Base-by-base conservation (phyloP, 2,329 filamentous ascomycete genomes). In the Stemphylium vesicarium region DNA sequence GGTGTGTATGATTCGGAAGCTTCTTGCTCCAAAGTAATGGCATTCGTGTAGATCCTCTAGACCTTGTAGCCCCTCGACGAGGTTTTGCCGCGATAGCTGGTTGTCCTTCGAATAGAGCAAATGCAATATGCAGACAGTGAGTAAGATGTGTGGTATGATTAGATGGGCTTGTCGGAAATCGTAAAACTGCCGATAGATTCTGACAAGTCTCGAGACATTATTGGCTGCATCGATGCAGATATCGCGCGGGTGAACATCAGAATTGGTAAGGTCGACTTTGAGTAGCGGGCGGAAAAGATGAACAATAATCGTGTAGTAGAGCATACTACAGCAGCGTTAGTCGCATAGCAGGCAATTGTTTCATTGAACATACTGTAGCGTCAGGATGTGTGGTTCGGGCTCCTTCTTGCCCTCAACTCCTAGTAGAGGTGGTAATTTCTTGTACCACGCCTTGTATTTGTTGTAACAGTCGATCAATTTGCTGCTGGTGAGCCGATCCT, bases 221-320 rank as follows among this genome's bases (percentile, higher is more conserved):
- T 79, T 80, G 2, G 79, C 78, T 38, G 74, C 76, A 37, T 75
- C 72, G n/a, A 81, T 81, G 72, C 88, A 91, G 13, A 89, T 84
- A 57, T 89, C 86, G 35, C 84, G 82, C 7, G 88, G 88, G 4
- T 80, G 79, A 2, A 90, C 78, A 46, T 83, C 82, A 7, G 86
- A 89, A 8, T 85, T 84, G 42, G 75, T 66, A 12, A 80, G 63
- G 45, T 80, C 77, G 18, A 88, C 81, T 63, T 90, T 90, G 66
- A 91, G 87, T 33, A 92, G 80, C 0, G 89, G 89, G 6, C 89
- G 82, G 69, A 92, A 92, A 1, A 92, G 81, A n/a, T 91, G 82
- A 0, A 89, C 73, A n/a, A 88, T 87, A 26, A 85, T 83, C 57
- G 87, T 88, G 65, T 90, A 84, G 67, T 89, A 89, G 59, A 89